phyloP scores from a whole-genome alignment of 1,284 basidiomycete species.

The Leccinum insolens region DNA sequence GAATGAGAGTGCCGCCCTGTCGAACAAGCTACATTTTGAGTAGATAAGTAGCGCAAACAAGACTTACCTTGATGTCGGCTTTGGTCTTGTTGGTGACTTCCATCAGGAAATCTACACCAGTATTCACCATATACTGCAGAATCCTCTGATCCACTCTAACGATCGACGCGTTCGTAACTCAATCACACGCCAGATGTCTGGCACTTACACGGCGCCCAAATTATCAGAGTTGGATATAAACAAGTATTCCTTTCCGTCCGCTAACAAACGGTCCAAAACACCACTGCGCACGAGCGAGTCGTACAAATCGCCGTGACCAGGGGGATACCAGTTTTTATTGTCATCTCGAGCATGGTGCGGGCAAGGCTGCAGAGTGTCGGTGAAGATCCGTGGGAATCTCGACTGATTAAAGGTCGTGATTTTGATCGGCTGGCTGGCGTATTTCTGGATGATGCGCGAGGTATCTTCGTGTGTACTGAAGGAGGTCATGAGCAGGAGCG shows the following conservation, averaged over 20 bases:
- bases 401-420: slow-evolving; percentile 97
- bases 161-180: slow-evolving; percentile 19
- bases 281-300: slow-evolving; percentile 93
- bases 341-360: slow-evolving; percentile 66
- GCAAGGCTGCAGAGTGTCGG: slow-evolving; percentile 88
- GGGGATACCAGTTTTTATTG: slow-evolving; percentile 97
- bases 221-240: slow-evolving; percentile 99
- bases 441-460: slow-evolving; percentile 96
- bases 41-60: neutral
- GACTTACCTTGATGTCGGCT: slow-evolving; percentile 76
- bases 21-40: neutral
- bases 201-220: slow-evolving; percentile 92
- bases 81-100: slow-evolving; percentile 99
- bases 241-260: slow-evolving; percentile 97
- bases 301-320: slow-evolving; percentile 97
- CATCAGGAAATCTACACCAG: slow-evolving; percentile 90
- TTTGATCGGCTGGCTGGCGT: slow-evolving; percentile 92
- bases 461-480: slow-evolving; percentile 99
- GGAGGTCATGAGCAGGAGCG: slow-evolving; percentile 97
- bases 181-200: slow-evolving; percentile 60
- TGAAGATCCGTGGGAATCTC: slow-evolving; percentile 93
- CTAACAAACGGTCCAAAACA: slow-evolving; percentile 89
- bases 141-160: slow-evolving; percentile 77
- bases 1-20: slow-evolving; percentile 94
- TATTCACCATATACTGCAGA: slow-evolving; percentile 87